Percentiles rank a stretch among this genome's conserved stretches.
phyloP scores from a whole-genome alignment of 2,329 filamentous ascomycete genomes.

The Samsoniella hepiali region DNA sequence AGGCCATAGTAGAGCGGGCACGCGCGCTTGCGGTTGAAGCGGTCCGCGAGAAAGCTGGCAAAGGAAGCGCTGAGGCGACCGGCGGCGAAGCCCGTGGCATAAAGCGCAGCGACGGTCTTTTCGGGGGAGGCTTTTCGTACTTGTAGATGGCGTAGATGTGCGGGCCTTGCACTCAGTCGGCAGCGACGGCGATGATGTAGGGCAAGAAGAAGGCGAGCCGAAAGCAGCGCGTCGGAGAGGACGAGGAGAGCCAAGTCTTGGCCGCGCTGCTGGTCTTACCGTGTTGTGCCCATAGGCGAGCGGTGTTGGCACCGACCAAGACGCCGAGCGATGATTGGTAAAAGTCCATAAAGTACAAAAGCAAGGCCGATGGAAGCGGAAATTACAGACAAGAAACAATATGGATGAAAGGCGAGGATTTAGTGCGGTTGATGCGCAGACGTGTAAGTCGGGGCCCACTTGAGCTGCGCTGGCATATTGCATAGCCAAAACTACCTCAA shows the following conservation, averaged over 20 bases:
- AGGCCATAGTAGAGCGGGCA: slow-evolving; percentile 53
- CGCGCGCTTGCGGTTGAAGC: slow-evolving; percentile 46
- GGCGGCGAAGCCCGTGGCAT: slow-evolving; percentile 47
- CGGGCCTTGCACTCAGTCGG: slow-evolving; percentile 40
- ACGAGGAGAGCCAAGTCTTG: background rate
- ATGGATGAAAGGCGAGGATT: too few relatives aligned
- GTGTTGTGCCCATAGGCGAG: background rate
- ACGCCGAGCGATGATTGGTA: slow-evolving; percentile 4
- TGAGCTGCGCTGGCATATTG: too few relatives aligned
- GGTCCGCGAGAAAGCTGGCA: slow-evolving; percentile 39
- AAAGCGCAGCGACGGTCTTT: slow-evolving; percentile 41
- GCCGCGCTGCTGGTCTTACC: background rate
- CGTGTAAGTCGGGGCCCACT: too few relatives aligned
- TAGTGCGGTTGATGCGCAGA: too few relatives aligned
- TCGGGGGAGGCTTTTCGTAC: slow-evolving; percentile 45
- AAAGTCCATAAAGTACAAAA: background rate
- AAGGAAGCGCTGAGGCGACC: slow-evolving; percentile 45
- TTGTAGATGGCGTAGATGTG: slow-evolving; percentile 52
- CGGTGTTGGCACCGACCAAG: background rate
- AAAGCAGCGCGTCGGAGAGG: background rate
- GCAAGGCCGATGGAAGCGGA: too few relatives aligned
- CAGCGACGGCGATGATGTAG: slow-evolving; percentile 28
- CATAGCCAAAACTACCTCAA: too few relatives aligned
- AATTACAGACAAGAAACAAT: too few relatives aligned
- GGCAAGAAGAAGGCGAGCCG: slow-evolving; percentile 8